A percentile compares a stretch with the other conserved stretches of the same genome.
Conservation (phyloP, 1,284 basidiomycete genomes). For the Moesziomyces antarcticus region DNA sequence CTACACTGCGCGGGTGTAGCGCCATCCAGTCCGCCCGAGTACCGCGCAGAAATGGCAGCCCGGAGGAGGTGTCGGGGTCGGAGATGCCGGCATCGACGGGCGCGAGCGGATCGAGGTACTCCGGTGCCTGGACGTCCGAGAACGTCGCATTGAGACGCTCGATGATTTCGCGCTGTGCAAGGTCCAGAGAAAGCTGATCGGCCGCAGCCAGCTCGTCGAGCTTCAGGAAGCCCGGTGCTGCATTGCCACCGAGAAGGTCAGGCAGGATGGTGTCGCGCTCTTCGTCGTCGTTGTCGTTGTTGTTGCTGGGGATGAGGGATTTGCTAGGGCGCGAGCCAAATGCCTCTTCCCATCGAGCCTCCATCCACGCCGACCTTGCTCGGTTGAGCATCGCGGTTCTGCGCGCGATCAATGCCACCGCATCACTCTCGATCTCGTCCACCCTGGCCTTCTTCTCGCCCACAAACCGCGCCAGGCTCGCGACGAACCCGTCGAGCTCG, state of each 20-base stretch:
- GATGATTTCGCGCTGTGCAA: constrained; percentile 24
- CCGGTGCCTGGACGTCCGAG: constrained; percentile 55
- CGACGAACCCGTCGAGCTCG: constrained; percentile 59
- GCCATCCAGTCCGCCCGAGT: background rate
- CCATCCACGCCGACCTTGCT: constrained; percentile 30
- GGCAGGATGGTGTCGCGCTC: background rate
- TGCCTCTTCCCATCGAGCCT: constrained; percentile 37
- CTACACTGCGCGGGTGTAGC: constrained; percentile 49
- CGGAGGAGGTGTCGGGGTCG: background rate
- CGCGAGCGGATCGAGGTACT: constrained; percentile 53
- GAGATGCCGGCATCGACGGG: background rate
- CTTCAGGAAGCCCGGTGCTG: background rate
- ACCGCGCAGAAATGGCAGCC: background rate
- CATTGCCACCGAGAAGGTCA: background rate
- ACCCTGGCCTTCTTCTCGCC: constrained; percentile 52
- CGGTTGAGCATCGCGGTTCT: constrained; percentile 29
- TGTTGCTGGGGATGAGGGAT: constrained; percentile 21
- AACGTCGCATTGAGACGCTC: constrained; percentile 17
- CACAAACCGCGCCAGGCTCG: constrained; percentile 55
- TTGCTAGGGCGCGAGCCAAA: constrained; percentile 29
- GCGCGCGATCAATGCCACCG: constrained; percentile 26
- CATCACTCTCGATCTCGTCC: constrained; percentile 55
- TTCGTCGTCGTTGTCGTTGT: background rate
- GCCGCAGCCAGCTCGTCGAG: constrained; percentile 17
- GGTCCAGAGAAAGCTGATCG: constrained; percentile 32